Evolutionary conservation across 176 grass and related monocot genomes (phyloP).

Genomic region (Thalia dealbata): DNA sequence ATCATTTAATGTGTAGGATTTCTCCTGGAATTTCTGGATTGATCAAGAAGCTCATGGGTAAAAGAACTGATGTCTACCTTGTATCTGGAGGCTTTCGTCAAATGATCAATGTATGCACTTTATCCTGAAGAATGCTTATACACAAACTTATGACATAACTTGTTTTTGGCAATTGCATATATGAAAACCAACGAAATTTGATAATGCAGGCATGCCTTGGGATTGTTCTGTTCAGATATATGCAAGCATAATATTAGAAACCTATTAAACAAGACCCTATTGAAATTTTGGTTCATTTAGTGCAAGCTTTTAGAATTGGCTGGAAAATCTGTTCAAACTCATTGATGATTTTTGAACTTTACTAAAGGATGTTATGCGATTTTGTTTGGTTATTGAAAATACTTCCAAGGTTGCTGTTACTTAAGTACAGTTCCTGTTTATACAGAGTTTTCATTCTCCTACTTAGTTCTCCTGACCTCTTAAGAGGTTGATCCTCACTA

Average conservation of each 20-base stretch:
- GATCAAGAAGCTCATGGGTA: slow-evolving; percentile 59
- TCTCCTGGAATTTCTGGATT: slow-evolving; percentile 73
- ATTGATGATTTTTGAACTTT: not conserved
- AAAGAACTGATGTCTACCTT: slow-evolving; percentile 67
- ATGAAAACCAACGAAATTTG: not conserved
- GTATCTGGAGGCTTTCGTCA: slow-evolving; percentile 87
- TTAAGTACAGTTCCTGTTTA: not conserved
- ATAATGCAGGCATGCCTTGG: not conserved
- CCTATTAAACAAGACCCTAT: too few species aligned
- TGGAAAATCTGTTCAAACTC: too few species aligned
- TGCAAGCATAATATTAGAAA: too few species aligned
- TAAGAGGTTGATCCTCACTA: not conserved
- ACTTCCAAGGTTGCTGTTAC: not conserved
- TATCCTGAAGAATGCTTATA: not conserved
- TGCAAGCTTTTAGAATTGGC: not conserved
- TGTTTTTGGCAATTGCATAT: too few species aligned
- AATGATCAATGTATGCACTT: slow-evolving; percentile 64
- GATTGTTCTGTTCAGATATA: not conserved
- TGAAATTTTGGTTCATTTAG: not conserved
- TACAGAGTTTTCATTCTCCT: not conserved
- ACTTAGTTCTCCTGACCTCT: not conserved
- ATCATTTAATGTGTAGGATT: slow-evolving; percentile 40
- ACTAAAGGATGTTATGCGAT: not conserved
- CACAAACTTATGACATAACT: not conserved
- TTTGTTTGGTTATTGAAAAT: not conserved